These are phyloP conservation scores for Aschersonia sp. DNA, from an alignment of 2,329 filamentous ascomycete species.

Conservation along the genomic window DNA sequence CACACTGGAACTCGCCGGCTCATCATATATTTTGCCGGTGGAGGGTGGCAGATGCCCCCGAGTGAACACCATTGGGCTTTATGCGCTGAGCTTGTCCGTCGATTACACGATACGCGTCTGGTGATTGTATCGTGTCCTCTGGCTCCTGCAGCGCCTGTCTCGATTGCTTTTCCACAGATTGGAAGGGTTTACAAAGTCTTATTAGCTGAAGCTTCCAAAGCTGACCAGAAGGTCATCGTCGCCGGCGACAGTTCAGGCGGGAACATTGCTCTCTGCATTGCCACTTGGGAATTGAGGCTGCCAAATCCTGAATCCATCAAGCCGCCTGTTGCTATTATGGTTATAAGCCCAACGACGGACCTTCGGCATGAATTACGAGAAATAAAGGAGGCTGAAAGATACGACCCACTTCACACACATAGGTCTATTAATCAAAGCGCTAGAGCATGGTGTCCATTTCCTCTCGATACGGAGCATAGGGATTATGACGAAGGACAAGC, in stretches of 20 bases:
- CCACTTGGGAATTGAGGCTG: slow-evolving; percentile 17
- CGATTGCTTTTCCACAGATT: slow-evolving; percentile 30
- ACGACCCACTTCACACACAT: slow-evolving; percentile 12
- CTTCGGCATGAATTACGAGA: slow-evolving; percentile 9
- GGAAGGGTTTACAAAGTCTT: slow-evolving; percentile 26
- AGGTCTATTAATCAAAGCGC: slow-evolving; percentile 10
- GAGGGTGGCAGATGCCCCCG: slow-evolving; percentile 38
- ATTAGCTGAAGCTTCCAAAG: slow-evolving; percentile 20
- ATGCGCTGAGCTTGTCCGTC: slow-evolving; percentile 25
- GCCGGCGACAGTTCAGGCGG: slow-evolving; percentile 41
- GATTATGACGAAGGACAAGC: background rate
- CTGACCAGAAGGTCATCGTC: slow-evolving; percentile 27
- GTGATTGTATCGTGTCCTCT: slow-evolving; percentile 37
- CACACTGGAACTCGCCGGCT: slow-evolving; percentile 8
- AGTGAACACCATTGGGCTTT: slow-evolving; percentile 36
- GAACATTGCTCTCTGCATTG: slow-evolving; percentile 29
- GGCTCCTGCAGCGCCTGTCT: slow-evolving; percentile 36
- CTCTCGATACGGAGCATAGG: background rate
- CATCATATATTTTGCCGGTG: slow-evolving; percentile 41
- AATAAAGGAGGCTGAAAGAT: slow-evolving; percentile 6
- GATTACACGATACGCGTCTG: slow-evolving; percentile 24
- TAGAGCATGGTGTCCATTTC: slow-evolving; percentile 8
- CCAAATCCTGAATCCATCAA: slow-evolving; percentile 8
- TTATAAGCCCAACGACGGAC: slow-evolving; percentile 30
- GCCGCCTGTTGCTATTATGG: slow-evolving; percentile 19